These are phyloP conservation scores for Blastocystis sp. DNA, from an alignment of 352 stramenopile species.

Conservation along the genomic window DNA sequence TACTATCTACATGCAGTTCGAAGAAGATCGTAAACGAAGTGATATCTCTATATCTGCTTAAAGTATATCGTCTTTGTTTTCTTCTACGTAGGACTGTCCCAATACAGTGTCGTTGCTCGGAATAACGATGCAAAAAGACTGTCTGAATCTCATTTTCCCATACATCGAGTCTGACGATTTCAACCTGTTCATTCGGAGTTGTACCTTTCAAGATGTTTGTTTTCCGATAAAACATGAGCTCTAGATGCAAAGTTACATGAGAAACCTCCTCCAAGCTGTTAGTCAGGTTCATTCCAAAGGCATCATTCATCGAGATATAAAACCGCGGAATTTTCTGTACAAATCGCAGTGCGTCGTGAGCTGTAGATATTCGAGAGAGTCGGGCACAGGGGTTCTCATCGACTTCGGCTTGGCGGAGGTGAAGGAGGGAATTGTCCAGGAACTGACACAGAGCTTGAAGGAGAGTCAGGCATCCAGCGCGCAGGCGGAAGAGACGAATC, in stretches of 20 bases:
- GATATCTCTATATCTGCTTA: slow-evolving; percentile 21
- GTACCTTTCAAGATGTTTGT: slow-evolving; percentile 39
- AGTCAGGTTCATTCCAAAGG: slow-evolving; percentile 29
- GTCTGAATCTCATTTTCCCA: slow-evolving; percentile 57
- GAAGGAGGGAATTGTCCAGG: slow-evolving; percentile 13
- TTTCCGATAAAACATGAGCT: background rate
- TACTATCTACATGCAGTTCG: slow-evolving; percentile 33
- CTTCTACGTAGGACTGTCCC: slow-evolving; percentile 17
- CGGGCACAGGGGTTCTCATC: background rate
- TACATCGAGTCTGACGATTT: slow-evolving; percentile 36
- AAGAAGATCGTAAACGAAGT: slow-evolving; percentile 58
- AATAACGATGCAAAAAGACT: slow-evolving; percentile 48
- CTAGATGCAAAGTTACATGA: slow-evolving; percentile 58
- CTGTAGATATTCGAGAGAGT: slow-evolving; percentile 31
- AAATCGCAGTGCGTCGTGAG: background rate
- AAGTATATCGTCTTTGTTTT: background rate
- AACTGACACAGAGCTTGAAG: background rate
- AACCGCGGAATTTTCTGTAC: slow-evolving; percentile 60
- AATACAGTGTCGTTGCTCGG: slow-evolving; percentile 29
- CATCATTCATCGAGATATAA: slow-evolving; percentile 59
- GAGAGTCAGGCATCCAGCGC: background rate
- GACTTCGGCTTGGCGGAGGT: slow-evolving; percentile 29
- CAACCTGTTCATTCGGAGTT: slow-evolving; percentile 30
- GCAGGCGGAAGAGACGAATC: background rate
- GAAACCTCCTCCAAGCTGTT: background rate